Evolutionary conservation across 1,284 basidiomycete species (phyloP).

Genomic region (Hemileia vastatrix): DNA sequence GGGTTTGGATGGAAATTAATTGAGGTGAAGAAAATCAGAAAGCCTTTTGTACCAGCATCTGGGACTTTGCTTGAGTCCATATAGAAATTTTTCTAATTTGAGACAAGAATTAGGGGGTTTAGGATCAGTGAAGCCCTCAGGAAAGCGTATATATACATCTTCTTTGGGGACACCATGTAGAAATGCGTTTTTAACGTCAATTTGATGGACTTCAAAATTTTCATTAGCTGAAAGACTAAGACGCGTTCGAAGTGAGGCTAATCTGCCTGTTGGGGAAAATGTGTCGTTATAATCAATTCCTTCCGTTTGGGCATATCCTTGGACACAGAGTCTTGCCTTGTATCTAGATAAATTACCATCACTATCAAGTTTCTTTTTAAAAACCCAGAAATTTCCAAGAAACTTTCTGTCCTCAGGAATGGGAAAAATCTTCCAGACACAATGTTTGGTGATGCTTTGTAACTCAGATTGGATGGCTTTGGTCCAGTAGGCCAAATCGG

Average conservation of each 20-base stretch:
- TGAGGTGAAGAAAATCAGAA: no score
- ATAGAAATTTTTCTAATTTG: no score
- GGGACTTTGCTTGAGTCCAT: no score
- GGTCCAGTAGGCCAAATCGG: not conserved
- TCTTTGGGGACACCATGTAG: constrained; percentile 48
- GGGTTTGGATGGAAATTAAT: no score
- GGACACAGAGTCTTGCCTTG: constrained; percentile 48
- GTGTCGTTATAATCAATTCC: constrained; percentile 49
- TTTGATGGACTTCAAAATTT: constrained; percentile 44
- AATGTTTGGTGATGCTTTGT: no score
- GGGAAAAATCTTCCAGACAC: no score
- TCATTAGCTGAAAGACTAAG: constrained; percentile 45
- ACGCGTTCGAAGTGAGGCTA: constrained; percentile 43
- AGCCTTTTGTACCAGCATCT: no score
- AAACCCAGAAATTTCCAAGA: constrained; percentile 46
- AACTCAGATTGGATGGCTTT: constrained; percentile 9
- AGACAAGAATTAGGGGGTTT: no score
- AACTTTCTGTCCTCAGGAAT: no score
- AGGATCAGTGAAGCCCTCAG: no score
- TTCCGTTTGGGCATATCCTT: constrained; percentile 48
- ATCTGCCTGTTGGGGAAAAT: constrained; percentile 46
- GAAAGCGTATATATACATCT: no score
- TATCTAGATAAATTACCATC: constrained; percentile 38
- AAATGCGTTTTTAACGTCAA: constrained; percentile 49
- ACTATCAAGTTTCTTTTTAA: constrained; percentile 44